Conservation (phyloP, 225 moss, liverwort and hornwort species). For the Physcomitrium patens region DNA sequence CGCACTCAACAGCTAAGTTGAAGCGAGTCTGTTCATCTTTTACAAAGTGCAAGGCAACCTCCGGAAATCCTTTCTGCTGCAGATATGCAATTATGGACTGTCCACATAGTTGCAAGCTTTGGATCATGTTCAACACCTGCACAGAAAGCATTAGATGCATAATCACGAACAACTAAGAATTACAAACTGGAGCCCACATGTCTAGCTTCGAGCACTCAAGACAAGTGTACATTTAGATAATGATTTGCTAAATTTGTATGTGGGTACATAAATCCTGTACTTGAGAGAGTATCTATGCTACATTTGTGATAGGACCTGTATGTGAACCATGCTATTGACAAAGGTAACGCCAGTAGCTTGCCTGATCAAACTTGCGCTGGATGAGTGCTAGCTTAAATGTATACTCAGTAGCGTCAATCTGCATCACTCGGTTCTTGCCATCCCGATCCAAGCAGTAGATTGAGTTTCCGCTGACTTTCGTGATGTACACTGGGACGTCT, state of each 20-base stretch:
- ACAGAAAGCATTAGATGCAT: constrained; percentile 16
- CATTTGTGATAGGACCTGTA: neutral
- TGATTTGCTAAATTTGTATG: neutral
- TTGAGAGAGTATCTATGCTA: neutral
- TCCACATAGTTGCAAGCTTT: constrained; percentile 94
- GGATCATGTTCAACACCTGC: constrained; percentile 91
- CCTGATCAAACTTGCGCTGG: constrained; percentile 89
- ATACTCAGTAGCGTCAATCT: constrained; percentile 95
- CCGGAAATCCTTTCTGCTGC: constrained; percentile 97
- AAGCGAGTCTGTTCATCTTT: constrained; percentile 98
- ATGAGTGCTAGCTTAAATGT: constrained; percentile 94
- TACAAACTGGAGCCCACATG: neutral
- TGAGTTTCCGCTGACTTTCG: constrained; percentile 78
- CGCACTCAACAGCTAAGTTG: constrained; percentile 95
- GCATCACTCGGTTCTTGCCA: constrained; percentile 96
- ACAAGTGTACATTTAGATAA: neutral
- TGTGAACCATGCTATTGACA: neutral
- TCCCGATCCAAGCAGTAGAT: constrained; percentile 95
- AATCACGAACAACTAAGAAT: constrained; percentile 7
- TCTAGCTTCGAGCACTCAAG: neutral
- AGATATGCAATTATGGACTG: constrained; percentile 99
- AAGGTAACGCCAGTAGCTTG: constrained; percentile 8
- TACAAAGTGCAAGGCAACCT: constrained; percentile 96
- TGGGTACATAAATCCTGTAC: too few relatives aligned
- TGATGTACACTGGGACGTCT: constrained; percentile 93